Conservation (phyloP, 192 early-diverging fungal genomes). For the Funneliformis geosporum region DNA sequence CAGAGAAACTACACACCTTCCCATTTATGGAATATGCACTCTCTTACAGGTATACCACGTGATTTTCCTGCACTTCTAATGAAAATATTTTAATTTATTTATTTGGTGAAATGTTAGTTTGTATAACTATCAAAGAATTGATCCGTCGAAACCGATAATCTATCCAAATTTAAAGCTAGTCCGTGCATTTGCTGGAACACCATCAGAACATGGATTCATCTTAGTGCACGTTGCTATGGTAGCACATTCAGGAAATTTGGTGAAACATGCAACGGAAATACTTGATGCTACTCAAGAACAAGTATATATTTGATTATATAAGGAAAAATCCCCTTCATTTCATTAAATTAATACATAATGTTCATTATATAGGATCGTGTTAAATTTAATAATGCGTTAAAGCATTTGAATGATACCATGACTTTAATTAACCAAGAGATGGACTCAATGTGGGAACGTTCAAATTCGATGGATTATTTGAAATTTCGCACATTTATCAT, state of each 20-base stretch:
- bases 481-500: conserved; percentile 93
- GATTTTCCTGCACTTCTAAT: too few species aligned
- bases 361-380: conserved; percentile 49
- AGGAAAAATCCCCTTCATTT: too few species aligned
- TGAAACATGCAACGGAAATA: conserved; percentile 60
- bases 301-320: not conserved
- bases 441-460: conserved; percentile 79
- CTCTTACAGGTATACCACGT: conserved; percentile 54
- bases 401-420: conserved; percentile 61
- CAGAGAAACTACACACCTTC: conserved; percentile 69
- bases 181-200: conserved; percentile 73
- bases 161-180: conserved; percentile 79
- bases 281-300: conserved; percentile 53
- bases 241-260: conserved; percentile 65
- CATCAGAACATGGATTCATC: conserved; percentile 81
- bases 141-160: conserved; percentile 53
- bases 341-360: too few species aligned
- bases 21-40: conserved; percentile 81
- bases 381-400: conserved; percentile 62
- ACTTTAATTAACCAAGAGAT: conserved; percentile 72
- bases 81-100: not conserved
- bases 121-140: conserved; percentile 83
- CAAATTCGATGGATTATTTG: conserved; percentile 68
- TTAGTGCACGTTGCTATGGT: conserved; percentile 90
- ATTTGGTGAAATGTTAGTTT: conserved; percentile 45